Conservation (phyloP, 192 early-diverging fungal species). For the Coemansia sp. region DNA sequence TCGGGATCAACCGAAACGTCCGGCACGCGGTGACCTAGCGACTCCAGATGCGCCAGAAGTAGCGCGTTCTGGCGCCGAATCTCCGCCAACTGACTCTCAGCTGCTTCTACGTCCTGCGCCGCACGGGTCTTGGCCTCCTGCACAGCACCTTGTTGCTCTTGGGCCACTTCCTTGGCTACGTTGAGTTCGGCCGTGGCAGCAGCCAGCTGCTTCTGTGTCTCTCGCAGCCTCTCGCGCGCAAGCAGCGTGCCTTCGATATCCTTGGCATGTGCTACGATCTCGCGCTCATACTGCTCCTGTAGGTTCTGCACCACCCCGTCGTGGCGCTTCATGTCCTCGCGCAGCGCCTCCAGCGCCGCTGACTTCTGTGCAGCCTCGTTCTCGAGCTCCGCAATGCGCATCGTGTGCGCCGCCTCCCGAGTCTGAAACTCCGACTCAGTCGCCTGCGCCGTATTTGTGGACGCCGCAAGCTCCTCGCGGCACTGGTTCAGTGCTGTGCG, state of each 20-base stretch:
- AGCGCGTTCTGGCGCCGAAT: slow-evolving; percentile 68
- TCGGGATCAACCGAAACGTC: slow-evolving; percentile 38
- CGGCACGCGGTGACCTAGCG: slow-evolving; percentile 52
- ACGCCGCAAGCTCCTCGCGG: slow-evolving; percentile 15
- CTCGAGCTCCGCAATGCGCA: slow-evolving; percentile 21
- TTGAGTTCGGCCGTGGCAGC: slow-evolving; percentile 23
- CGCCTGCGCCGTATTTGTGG: slow-evolving; percentile 30
- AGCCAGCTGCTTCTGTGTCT: slow-evolving; percentile 24
- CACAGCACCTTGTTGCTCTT: slow-evolving; percentile 33
- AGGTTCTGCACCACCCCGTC: slow-evolving; percentile 51
- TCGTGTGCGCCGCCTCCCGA: slow-evolving; percentile 41
- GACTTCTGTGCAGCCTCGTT: slow-evolving; percentile 15
- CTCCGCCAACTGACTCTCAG: slow-evolving; percentile 57
- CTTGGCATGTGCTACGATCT: slow-evolving; percentile 63
- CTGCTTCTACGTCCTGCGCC: slow-evolving; percentile 28
- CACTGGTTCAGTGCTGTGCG: slow-evolving; percentile 29
- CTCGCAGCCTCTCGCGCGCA: slow-evolving; percentile 46
- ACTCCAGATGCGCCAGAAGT: slow-evolving; percentile 72
- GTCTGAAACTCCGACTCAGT: slow-evolving; percentile 53
- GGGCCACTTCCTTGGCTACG: slow-evolving; percentile 1
- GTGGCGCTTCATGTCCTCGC: slow-evolving; percentile 58
- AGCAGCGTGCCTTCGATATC: slow-evolving; percentile 55
- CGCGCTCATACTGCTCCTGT: slow-evolving; percentile 68
- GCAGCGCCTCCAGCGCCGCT: slow-evolving; percentile 37
- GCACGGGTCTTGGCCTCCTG: slow-evolving; percentile 21